phyloP scores from a whole-genome alignment of 257 asterid genomes.

The Nicotiana knightiana region DNA sequence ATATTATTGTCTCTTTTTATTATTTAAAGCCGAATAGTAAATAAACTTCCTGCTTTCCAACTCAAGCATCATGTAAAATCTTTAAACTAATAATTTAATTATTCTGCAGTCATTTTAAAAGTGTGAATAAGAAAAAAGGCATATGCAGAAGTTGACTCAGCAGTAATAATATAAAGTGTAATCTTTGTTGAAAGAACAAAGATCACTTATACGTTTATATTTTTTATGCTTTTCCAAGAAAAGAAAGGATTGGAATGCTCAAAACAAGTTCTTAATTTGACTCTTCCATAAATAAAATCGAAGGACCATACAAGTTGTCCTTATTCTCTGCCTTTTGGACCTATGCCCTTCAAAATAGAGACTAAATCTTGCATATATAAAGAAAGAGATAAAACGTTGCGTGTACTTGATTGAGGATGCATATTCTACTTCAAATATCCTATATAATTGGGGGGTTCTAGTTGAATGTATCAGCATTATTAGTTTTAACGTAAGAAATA shows the following conservation, averaged over 20 bases:
- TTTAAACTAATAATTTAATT: not conserved
- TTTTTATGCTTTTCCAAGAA: not conserved
- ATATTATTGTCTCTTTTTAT: not conserved
- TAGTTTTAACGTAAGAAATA: not conserved
- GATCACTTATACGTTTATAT: not conserved
- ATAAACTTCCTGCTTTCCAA: not conserved
- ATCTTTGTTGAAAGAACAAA: not conserved
- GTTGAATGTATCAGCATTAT: not conserved
- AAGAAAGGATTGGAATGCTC: conserved; percentile 1
- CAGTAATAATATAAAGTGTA: not conserved
- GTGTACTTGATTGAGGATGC: not conserved
- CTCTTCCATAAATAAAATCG: not conserved
- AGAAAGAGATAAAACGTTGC: not conserved
- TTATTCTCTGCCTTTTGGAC: not conserved
- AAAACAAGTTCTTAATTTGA: not conserved
- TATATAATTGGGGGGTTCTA: not conserved
- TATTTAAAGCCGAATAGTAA: not conserved
- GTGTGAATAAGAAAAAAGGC: not conserved
- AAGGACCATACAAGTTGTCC: conserved; percentile 2
- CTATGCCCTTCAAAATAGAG: not conserved
- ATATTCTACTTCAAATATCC: not conserved
- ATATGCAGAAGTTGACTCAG: not conserved
- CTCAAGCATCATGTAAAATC: not conserved
- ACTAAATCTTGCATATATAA: not conserved
- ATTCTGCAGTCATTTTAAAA: not conserved